These are phyloP conservation scores for Mycena albidolilacea DNA, from an alignment of 768 basidiomycete species.

Conservation along the genomic window DNA sequence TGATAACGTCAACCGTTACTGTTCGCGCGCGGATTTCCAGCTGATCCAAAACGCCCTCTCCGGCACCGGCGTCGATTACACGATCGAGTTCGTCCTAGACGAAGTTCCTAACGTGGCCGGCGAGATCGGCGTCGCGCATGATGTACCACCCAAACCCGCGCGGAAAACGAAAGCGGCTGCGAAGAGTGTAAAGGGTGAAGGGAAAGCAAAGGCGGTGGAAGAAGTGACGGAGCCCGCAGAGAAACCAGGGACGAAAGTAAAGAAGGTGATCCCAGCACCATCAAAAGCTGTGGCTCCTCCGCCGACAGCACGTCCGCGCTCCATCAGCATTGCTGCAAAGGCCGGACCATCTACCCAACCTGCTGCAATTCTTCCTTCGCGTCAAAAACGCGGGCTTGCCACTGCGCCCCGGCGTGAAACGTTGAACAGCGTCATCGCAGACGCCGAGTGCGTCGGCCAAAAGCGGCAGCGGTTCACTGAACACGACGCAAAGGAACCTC, in stretches of 20 bases:
- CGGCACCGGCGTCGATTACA: conserved; percentile 11
- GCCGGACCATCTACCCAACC: background rate
- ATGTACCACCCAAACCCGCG: background rate
- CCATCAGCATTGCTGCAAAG: background rate
- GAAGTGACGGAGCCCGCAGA: background rate
- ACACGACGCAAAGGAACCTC: too few species aligned
- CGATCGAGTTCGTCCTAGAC: conserved; percentile 22
- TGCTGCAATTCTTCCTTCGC: background rate
- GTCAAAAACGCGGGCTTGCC: too few species aligned
- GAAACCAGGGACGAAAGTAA: background rate
- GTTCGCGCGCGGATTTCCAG: background rate
- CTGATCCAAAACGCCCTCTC: conserved; percentile 5
- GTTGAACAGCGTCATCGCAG: too few species aligned
- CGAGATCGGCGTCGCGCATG: background rate
- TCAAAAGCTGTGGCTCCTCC: background rate
- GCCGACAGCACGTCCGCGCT: background rate
- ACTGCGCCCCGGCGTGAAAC: too few species aligned
- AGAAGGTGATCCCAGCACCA: background rate
- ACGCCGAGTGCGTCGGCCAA: too few species aligned
- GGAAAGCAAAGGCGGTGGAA: background rate
- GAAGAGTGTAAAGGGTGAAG: background rate
- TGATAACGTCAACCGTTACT: conserved; percentile 7
- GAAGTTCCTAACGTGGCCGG: background rate
- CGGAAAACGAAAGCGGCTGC: background rate
- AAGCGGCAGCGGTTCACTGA: too few species aligned